Conservation (phyloP, 345 rosid species). For the Citrus trifoliata region DNA sequence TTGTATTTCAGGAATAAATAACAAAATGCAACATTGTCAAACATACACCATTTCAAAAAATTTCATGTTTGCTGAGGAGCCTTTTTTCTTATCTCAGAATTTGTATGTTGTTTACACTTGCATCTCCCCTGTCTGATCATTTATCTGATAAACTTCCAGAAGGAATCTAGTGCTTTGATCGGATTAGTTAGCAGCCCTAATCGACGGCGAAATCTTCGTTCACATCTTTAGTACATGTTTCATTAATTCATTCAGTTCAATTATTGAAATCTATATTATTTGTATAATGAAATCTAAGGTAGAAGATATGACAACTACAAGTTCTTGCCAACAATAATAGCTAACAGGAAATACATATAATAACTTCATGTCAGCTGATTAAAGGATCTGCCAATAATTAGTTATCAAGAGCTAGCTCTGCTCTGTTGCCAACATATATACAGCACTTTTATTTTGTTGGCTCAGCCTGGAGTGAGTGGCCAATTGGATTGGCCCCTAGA, state of each 20-base stretch:
- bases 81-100: not conserved
- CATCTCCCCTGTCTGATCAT: not conserved
- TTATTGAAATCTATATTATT: not conserved
- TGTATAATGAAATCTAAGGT: not conserved
- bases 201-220: not conserved
- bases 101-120: not conserved
- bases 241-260: not conserved
- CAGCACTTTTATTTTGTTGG: not conserved
- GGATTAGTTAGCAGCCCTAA: not conserved
- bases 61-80: not conserved
- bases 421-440: too few species aligned
- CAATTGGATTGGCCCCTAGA: not conserved
- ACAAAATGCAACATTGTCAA: not conserved
- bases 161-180: not conserved
- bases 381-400: not conserved
- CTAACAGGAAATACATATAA: too few species aligned
- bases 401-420: not conserved
- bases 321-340: not conserved
- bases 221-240: not conserved
- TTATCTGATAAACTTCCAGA: too few species aligned
- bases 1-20: constrained; percentile 1
- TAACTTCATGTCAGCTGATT: too few species aligned
- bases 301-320: not conserved
- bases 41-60: not conserved
- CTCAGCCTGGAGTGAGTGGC: not conserved